Percentiles rank a stretch among this genome's conserved stretches.
phyloP scores from a whole-genome alignment of 2,329 filamentous ascomycete species.

The Fusarium nanum region DNA sequence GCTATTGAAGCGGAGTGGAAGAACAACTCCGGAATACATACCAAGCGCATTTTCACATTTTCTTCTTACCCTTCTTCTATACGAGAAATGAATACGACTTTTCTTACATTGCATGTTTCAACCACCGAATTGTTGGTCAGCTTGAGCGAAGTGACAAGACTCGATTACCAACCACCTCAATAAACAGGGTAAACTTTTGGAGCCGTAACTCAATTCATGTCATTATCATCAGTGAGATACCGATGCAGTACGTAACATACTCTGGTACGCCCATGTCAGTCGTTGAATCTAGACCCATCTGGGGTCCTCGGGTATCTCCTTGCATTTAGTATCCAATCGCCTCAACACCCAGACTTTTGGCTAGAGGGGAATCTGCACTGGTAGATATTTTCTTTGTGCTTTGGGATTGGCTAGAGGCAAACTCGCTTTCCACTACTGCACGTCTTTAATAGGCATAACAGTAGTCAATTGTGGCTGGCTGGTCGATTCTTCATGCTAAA shows the following conservation, averaged over 20 bases:
- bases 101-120: neutral
- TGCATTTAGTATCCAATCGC: neutral
- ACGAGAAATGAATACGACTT: neutral
- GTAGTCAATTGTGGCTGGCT: constrained; percentile 33
- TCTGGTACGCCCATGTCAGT: neutral
- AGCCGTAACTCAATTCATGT: constrained; percentile 1
- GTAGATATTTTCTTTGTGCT: neutral
- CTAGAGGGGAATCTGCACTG: neutral
- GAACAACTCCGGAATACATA: neutral
- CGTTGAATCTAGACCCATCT: constrained; percentile 8
- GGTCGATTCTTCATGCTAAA: constrained; percentile 21
- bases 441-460: constrained; percentile 21
- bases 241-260: neutral
- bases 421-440: constrained; percentile 5
- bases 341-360: constrained; percentile 8
- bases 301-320: constrained; percentile 8
- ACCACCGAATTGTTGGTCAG: neutral
- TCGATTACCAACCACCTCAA: neutral
- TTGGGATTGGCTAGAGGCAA: constrained; percentile 8
- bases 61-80: neutral
- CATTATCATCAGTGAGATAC: neutral
- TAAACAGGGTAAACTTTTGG: neutral
- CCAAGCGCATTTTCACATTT: neutral
- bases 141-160: neutral
- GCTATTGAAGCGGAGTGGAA: neutral